These are phyloP conservation scores for Graphiopsis chlorocephala DNA, from an alignment of 2,329 filamentous ascomycete genomes.

Conservation along the genomic window DNA sequence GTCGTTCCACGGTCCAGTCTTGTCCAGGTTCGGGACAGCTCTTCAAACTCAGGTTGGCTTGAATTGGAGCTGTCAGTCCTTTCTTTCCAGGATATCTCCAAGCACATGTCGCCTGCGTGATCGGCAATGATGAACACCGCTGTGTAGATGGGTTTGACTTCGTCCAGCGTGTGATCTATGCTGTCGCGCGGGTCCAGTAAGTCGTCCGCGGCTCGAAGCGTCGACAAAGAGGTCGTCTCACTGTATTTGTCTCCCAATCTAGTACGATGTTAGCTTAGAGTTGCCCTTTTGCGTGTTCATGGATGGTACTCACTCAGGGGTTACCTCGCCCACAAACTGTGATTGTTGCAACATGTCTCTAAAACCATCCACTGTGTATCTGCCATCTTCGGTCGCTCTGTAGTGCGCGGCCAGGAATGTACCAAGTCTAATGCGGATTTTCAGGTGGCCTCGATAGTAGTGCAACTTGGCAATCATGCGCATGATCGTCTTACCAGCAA, in stretches of 20 bases:
- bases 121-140: conserved; percentile 31
- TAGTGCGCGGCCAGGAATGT: conserved; percentile 31
- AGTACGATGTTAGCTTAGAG: conserved; percentile 16
- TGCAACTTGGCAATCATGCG: conserved; percentile 31
- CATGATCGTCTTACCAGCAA: conserved; percentile 21
- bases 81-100: conserved; percentile 29
- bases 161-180: conserved; percentile 22
- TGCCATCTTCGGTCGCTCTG: conserved; percentile 20
- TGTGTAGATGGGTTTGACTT: conserved; percentile 30
- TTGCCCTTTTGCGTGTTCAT: not conserved
- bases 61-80: conserved; percentile 6
- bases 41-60: conserved; percentile 11
- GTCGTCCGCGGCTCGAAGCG: conserved; percentile 21
- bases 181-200: conserved; percentile 27
- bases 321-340: conserved; percentile 31
- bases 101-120: conserved; percentile 24
- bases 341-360: conserved; percentile 30
- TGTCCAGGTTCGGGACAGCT: conserved; percentile 25
- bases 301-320: conserved; percentile 31
- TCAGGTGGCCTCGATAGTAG: conserved; percentile 35
- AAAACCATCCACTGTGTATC: conserved; percentile 33
- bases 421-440: conserved; percentile 37
- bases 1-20: conserved; percentile 27
- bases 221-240: conserved; percentile 23
- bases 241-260: conserved; percentile 29